Conservation (phyloP, 2,329 filamentous ascomycete genomes). For the Ascomycota sp. region DNA sequence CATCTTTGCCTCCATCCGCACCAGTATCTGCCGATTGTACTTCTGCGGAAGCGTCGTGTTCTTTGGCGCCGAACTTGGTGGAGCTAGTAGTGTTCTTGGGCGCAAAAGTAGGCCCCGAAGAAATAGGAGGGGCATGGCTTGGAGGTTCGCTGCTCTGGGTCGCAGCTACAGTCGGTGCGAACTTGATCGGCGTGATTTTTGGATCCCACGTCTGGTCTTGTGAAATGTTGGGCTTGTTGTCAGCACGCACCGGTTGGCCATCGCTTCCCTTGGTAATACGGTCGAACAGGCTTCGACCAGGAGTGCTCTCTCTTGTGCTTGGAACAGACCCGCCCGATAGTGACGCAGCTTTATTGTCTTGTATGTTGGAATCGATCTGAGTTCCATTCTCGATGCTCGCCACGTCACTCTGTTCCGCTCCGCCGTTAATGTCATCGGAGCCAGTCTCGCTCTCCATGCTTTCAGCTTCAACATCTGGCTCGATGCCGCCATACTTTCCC, state of each 20-base stretch:
- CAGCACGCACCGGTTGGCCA: constrained; percentile 26
- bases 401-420: constrained; percentile 21
- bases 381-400: constrained; percentile 20
- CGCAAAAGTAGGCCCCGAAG: constrained; percentile 15
- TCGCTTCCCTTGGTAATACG: constrained; percentile 29
- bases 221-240: constrained; percentile 7
- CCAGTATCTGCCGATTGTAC: constrained; percentile 6
- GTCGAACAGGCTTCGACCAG: constrained; percentile 32
- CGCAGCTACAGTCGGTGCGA: constrained; percentile 16
- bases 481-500: constrained; percentile 29
- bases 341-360: constrained; percentile 12
- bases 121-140: constrained; percentile 9
- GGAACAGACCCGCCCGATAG: constrained; percentile 9
- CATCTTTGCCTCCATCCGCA: constrained; percentile 12
- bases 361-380: constrained; percentile 8
- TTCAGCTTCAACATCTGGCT: constrained; percentile 17
- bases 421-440: constrained; percentile 23
- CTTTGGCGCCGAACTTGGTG: constrained; percentile 16
- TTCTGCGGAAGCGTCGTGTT: constrained; percentile 11
- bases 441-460: constrained; percentile 20
- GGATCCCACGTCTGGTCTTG: constrained; percentile 20
- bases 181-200: constrained; percentile 34
- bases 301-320: constrained; percentile 22
- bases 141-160: constrained; percentile 13
- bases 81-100: constrained; percentile 14